These are phyloP conservation scores for Naganishia antarctica DNA, from an alignment of 768 basidiomycete genomes.

Conservation along the genomic window DNA sequence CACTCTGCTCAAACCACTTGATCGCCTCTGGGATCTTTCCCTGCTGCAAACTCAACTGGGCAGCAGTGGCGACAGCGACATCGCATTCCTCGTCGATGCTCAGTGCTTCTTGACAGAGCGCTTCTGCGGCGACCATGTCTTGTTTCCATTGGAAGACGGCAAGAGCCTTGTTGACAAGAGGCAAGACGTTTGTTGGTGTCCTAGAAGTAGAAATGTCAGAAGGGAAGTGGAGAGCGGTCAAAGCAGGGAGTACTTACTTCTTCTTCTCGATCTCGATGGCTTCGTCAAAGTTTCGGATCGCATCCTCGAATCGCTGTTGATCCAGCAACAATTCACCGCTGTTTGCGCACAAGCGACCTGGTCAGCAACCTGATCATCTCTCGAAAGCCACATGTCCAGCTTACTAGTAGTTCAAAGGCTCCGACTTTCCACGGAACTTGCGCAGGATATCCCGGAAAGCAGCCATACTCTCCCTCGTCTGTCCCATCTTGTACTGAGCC, in stretches of 20 bases:
- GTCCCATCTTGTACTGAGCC: constrained; percentile 86
- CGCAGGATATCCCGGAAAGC: constrained; percentile 81
- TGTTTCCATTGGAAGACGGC: constrained; percentile 94
- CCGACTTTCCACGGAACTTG: constrained; percentile 77
- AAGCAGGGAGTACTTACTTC: constrained; percentile 55
- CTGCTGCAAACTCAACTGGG: constrained; percentile 87
- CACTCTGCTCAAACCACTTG: constrained; percentile 76
- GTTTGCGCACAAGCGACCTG: constrained; percentile 9
- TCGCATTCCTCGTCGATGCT: constrained; percentile 88
- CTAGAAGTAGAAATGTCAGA: constrained; percentile 18
- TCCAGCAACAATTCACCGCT: constrained; percentile 94
- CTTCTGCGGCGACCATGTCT: constrained; percentile 74
- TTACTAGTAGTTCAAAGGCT: constrained; percentile 92
- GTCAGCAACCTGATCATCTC: constrained; percentile 17
- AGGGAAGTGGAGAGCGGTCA: neutral
- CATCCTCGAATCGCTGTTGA: constrained; percentile 76
- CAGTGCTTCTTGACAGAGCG: constrained; percentile 81
- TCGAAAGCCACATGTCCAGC: constrained; percentile 24
- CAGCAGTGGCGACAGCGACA: constrained; percentile 90
- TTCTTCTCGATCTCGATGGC: constrained; percentile 80
- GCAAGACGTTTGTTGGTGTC: constrained; percentile 68
- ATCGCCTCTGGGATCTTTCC: constrained; percentile 80
- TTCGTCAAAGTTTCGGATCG: constrained; percentile 81
- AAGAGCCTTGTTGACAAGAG: constrained; percentile 96
- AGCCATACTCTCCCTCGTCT: constrained; percentile 75